phyloP scores from a whole-genome alignment of 495 filamentous ascomycete species.

The Aspergillus funiculosus region DNA sequence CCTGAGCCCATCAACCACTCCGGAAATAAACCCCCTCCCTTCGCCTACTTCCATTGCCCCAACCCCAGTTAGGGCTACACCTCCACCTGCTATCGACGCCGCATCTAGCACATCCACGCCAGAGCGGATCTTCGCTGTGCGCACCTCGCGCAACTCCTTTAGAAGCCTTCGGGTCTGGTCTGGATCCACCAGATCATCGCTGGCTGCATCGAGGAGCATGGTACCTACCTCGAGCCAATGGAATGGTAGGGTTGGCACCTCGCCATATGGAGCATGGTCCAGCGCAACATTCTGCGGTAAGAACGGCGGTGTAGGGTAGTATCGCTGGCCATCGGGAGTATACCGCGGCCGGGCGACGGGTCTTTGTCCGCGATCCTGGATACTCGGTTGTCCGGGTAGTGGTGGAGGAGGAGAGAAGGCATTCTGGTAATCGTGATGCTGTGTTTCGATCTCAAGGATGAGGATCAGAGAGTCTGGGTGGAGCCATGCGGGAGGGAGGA shows the following conservation, averaged over 20 bases:
- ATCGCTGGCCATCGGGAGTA: constrained; percentile 39
- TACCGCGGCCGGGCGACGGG: constrained; percentile 32
- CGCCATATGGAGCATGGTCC: constrained; percentile 17
- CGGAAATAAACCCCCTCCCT: constrained; percentile 73
- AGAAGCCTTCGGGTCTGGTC: constrained; percentile 69
- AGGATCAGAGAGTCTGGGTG: constrained; percentile 61
- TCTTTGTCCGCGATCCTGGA: constrained; percentile 28
- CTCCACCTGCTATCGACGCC: constrained; percentile 53
- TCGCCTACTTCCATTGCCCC: constrained; percentile 90
- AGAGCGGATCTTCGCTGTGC: constrained; percentile 81
- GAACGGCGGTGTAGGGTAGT: constrained; percentile 39
- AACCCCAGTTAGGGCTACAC: constrained; percentile 72
- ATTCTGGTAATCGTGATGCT: constrained; percentile 47
- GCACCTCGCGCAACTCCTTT: constrained; percentile 78
- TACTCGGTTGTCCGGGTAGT: constrained; percentile 44
- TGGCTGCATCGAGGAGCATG: constrained; percentile 74
- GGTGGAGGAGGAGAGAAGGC: constrained; percentile 72
- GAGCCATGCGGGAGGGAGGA: constrained; percentile 85
- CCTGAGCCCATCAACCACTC: constrained; percentile 83
- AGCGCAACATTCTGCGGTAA: constrained; percentile 40
- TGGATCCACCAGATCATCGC: constrained; percentile 75
- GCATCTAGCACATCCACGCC: constrained; percentile 66
- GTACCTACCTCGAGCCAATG: constrained; percentile 91
- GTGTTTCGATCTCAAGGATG: constrained; percentile 76
- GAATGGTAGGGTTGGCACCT: constrained; percentile 67